Evolutionary conservation across 208 protist species (phyloP), one percentile per base, ranked within the genome.

Genomic region (Trypanosoma mega): DNA sequence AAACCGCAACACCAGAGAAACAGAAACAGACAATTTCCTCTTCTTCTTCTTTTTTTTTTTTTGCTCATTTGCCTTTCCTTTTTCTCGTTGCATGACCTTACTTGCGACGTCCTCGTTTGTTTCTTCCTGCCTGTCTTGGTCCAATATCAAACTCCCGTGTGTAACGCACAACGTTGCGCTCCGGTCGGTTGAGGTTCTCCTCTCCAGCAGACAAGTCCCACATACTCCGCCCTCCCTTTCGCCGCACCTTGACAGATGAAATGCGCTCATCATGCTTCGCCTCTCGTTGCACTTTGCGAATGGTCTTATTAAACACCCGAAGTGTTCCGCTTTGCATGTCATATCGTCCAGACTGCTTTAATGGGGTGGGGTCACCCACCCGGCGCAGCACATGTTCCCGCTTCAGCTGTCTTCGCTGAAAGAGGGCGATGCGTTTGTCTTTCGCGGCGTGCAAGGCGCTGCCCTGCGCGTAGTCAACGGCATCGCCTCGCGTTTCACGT

Each of bases 301-400:
- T 85, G 5, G 87, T 94, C 68, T 92, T 91, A 52, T 88, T 85
- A 59, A 87, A 94, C 18, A 94, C 84, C 36, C 67, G 70, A 34
- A 94, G 68, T 2, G 82, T 91, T 4, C 78, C 83, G 21, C 72
- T 77, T 24, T 71, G 52, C 24, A 76, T 75, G 64, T 93, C 87
- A 57, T 85, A 93, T 34, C 62, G 54, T 14, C 87, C 87, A 0
- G 79, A 87, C 68, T 93, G 83, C 71, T 93, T 90, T 33, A 93
- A 68, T 33, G 87, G 87, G 24, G 82, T 90, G 2, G 87, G 87
- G 56, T 93, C 87, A 43, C 87, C 87, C 23, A 90, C 68, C 29
- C 87, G 87, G 0, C 82, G 74, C 41, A 93, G 74, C 54, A 87
- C 27, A 58, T 91, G 87, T 11, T 81, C 82, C 27, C 83, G 80